Conservation (phyloP, 2,329 filamentous ascomycete genomes). For the Sporothrix curviconia region DNA sequence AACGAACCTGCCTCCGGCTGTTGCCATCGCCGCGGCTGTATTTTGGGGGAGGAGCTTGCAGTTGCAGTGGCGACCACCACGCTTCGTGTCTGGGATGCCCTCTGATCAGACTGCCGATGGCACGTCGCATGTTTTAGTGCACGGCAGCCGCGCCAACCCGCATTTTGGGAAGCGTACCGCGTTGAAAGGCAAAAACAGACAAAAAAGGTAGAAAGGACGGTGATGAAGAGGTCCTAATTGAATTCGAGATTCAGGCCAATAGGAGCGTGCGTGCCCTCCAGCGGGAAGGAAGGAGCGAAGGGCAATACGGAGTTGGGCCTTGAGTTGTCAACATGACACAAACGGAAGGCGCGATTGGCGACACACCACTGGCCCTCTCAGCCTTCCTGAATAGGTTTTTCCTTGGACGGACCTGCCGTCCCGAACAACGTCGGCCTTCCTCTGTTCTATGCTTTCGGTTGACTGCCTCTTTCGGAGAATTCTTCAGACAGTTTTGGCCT, state of each 20-base stretch:
- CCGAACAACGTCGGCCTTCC: neutral
- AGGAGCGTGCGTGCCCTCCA: neutral
- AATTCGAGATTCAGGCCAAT: constrained; percentile 1
- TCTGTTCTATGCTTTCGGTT: neutral
- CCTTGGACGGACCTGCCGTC: neutral
- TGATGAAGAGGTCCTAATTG: neutral
- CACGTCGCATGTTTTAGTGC: constrained; percentile 25
- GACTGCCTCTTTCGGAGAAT: constrained; percentile 17
- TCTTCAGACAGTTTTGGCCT: constrained; percentile 17
- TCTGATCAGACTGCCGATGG: constrained; percentile 29
- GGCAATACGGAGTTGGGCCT: no score
- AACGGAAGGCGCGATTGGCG: no score
- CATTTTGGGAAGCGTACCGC: neutral
- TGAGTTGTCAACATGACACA: neutral
- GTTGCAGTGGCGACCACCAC: neutral
- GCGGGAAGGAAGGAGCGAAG: neutral
- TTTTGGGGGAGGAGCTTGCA: neutral
- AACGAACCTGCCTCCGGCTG: constrained; percentile 4
- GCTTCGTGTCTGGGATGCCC: neutral
- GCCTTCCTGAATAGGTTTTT: no score
- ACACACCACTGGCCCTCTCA: no score
- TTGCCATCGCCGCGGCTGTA: neutral
- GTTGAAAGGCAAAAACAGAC: no score
- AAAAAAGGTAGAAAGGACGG: neutral
- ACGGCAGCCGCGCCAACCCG: constrained; percentile 21